Conservation (phyloP, 1,284 basidiomycete genomes). For the Ustilago vetiveriae region DNA sequence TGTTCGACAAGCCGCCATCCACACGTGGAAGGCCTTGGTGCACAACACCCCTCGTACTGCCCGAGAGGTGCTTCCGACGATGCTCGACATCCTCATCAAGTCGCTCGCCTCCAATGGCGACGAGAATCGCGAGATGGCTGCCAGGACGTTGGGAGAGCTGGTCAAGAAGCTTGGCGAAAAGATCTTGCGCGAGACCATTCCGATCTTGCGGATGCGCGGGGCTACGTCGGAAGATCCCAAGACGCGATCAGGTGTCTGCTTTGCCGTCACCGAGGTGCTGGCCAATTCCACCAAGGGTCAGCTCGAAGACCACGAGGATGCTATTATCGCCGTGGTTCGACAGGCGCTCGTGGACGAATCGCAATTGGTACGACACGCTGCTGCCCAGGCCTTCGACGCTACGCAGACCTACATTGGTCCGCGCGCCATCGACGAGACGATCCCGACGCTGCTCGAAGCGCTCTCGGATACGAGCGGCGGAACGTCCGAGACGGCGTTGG, state of each 20-base stretch:
- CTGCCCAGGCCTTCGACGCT: conserved; percentile 91
- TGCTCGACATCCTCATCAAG: conserved; percentile 74
- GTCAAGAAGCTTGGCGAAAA: conserved; percentile 97
- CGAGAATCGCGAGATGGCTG: conserved; percentile 87
- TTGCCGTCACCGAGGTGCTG: conserved; percentile 89
- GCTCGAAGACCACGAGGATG: conserved; percentile 87
- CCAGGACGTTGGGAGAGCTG: conserved; percentile 73
- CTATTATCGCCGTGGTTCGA: conserved; percentile 81
- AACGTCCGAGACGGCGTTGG: conserved; percentile 90
- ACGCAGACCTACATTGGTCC: conserved; percentile 89
- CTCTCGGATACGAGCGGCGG: conserved; percentile 72
- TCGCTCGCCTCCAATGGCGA: conserved; percentile 79
- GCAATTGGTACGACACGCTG: conserved; percentile 85
- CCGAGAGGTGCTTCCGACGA: conserved; percentile 88
- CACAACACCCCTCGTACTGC: conserved; percentile 77
- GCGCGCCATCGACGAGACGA: conserved; percentile 94
- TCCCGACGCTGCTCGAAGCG: conserved; percentile 92
- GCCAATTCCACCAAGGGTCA: conserved; percentile 84
- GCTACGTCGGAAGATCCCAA: conserved; percentile 76
- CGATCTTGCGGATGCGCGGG: conserved; percentile 76
- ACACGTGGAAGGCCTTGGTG: conserved; percentile 98
- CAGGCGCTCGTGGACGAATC: conserved; percentile 88
- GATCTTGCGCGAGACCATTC: conserved; percentile 84
- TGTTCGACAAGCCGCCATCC: conserved; percentile 89
- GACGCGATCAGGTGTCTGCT: conserved; percentile 86